A percentile compares a stretch with the other conserved stretches of the same genome.
Evolutionary conservation across 306 rosid genomes (phyloP).

Genomic region (Corylus heterophylla): DNA sequence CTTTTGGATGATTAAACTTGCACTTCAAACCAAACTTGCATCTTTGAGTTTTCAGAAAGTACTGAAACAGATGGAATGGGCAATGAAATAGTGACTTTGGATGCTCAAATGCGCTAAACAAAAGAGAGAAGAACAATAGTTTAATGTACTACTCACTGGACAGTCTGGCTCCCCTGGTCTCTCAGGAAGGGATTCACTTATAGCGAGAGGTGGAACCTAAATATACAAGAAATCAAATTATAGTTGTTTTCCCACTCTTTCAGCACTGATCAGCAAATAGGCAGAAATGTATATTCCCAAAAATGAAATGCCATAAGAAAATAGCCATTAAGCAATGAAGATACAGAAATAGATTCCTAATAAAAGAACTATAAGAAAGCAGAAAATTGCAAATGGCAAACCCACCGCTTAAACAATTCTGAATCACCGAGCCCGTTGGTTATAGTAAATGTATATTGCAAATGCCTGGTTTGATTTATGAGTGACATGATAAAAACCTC

Average conservation of each 20-base stretch:
- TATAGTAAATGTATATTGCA: not conserved
- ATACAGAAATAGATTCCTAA: slow-evolving; percentile 9
- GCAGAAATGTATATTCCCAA: slow-evolving; percentile 7
- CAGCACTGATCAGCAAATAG: slow-evolving; percentile 14
- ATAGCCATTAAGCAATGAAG: slow-evolving; percentile 11
- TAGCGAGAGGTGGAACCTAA: slow-evolving; percentile 67
- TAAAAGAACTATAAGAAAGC: not conserved
- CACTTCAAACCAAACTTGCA: slow-evolving; percentile 92
- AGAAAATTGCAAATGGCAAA: not conserved
- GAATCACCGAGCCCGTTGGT: not conserved
- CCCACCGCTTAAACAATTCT: not conserved
- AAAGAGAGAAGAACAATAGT: not conserved
- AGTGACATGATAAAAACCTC: slow-evolving; percentile 4
- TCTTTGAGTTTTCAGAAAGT: slow-evolving; percentile 85
- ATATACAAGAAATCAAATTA: slow-evolving; percentile 27
- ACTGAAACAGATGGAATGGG: slow-evolving; percentile 48
- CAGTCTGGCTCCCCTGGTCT: slow-evolving; percentile 91
- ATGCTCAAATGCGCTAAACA: slow-evolving; percentile 22
- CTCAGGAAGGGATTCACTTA: slow-evolving; percentile 78
- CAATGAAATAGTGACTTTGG: slow-evolving; percentile 29
- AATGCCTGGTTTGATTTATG: not conserved
- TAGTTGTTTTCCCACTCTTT: not conserved
- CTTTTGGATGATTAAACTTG: slow-evolving; percentile 94
- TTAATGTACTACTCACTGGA: slow-evolving; percentile 65
- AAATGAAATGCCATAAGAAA: slow-evolving; percentile 15